Conservation (phyloP, 441 rosid species). For the Pelargonium fulgidum region DNA sequence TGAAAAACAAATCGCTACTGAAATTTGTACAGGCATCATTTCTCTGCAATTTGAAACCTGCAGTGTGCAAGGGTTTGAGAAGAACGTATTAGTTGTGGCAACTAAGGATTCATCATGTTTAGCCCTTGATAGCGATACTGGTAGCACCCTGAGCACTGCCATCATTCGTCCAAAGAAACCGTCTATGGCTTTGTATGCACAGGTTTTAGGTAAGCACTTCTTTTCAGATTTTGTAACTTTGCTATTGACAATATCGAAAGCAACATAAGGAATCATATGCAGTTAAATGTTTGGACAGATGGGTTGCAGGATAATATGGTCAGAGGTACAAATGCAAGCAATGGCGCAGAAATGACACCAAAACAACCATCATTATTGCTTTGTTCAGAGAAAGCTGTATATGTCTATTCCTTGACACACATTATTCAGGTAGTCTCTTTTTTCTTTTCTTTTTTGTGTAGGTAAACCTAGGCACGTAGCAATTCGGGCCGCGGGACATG, state of each 20-base stretch:
- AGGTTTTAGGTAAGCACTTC: conserved; percentile 51
- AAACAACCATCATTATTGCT: conserved; percentile 55
- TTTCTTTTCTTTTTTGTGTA: no score
- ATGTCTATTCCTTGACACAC: conserved; percentile 63
- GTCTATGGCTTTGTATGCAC: conserved; percentile 68
- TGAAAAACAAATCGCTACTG: conserved; percentile 61
- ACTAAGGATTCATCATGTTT: conserved; percentile 77
- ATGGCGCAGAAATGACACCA: conserved; percentile 26
- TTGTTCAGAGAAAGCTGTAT: conserved; percentile 85
- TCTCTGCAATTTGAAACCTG: conserved; percentile 67
- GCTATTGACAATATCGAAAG: not conserved
- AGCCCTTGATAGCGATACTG: conserved; percentile 62
- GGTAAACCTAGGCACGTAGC: not conserved
- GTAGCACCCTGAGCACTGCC: conserved; percentile 56
- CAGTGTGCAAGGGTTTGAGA: conserved; percentile 66
- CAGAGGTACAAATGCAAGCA: conserved; percentile 29
- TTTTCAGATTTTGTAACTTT: conserved; percentile 13
- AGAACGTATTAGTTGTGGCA: conserved; percentile 63
- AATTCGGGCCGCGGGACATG: no score
- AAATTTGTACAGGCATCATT: conserved; percentile 55
- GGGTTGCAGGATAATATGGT: conserved; percentile 41
- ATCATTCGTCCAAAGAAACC: conserved; percentile 76
- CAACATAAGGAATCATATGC: not conserved
- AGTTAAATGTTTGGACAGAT: conserved; percentile 31
- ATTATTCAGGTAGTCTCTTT: conserved; percentile 61